These are phyloP conservation scores for Termitomyces sp. DNA, from an alignment of 768 basidiomycete species.

Conservation along the genomic window DNA sequence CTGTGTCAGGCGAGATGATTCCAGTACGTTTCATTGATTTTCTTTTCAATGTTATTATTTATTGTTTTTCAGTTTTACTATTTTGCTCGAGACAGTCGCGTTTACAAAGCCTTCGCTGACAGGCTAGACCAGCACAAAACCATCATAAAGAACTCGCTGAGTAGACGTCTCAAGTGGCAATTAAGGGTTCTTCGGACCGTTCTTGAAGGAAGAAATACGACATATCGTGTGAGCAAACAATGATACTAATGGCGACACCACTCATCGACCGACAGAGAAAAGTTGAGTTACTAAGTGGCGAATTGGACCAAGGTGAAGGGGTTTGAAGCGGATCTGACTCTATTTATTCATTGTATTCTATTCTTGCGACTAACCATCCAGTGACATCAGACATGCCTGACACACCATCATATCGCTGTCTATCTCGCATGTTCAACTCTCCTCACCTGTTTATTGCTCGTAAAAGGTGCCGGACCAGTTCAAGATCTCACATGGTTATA, in stretches of 20 bases:
- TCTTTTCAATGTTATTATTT: not conserved
- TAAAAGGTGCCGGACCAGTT: conserved; percentile 74
- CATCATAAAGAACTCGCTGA: conserved; percentile 45
- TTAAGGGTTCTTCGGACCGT: conserved; percentile 57
- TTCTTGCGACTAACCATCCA: conserved; percentile 13
- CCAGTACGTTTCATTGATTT: conserved; percentile 53
- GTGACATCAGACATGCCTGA: not conserved
- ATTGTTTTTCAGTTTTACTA: conserved; percentile 62
- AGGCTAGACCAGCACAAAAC: conserved; percentile 39
- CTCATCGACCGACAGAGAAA: conserved; percentile 42
- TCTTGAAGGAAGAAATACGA: conserved; percentile 63
- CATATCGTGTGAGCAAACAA: conserved; percentile 53
- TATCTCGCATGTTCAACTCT: not conserved
- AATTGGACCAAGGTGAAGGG: conserved; percentile 64
- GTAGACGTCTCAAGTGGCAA: conserved; percentile 67
- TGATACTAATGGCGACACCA: conserved; percentile 1
- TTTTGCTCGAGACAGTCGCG: conserved; percentile 91
- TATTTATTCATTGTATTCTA: conserved; percentile 1
- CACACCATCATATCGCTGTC: not conserved
- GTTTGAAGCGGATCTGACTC: conserved; percentile 28
- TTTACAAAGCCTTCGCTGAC: conserved; percentile 67
- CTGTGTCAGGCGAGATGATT: conserved; percentile 59
- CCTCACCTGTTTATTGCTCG: conserved; percentile 41
- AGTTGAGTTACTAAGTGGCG: conserved; percentile 55
- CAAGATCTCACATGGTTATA: conserved; percentile 51